These are phyloP conservation scores for Phalaenopsis aphrodite DNA, from an alignment of 106 monocot genomes.

Conservation along the genomic window DNA sequence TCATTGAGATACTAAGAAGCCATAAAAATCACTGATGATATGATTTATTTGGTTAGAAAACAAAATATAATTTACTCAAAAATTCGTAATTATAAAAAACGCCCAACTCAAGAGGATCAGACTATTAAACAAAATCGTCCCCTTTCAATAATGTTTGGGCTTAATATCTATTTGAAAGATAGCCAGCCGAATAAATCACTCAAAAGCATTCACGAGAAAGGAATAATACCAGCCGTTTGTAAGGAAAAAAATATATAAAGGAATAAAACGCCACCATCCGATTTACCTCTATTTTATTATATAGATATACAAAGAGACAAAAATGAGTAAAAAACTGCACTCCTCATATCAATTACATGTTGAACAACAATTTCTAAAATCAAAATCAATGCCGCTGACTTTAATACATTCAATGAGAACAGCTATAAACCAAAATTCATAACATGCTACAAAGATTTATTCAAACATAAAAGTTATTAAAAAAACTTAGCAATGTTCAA, in stretches of 20 bases:
- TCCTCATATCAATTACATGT: too few relatives aligned
- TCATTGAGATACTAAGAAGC: not conserved
- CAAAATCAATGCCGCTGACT: too few relatives aligned
- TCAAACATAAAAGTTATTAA: too few relatives aligned
- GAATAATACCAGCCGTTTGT: not conserved
- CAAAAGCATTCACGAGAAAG: not conserved
- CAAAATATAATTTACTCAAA: not conserved
- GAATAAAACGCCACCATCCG: not conserved
- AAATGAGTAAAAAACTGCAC: not conserved
- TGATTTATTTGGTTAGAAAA: not conserved
- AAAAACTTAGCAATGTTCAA: too few relatives aligned
- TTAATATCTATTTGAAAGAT: not conserved
- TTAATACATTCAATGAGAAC: too few relatives aligned
- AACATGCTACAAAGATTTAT: too few relatives aligned
- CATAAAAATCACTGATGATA: not conserved
- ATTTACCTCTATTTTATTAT: not conserved
- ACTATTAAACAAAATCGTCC: not conserved
- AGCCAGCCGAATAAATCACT: not conserved
- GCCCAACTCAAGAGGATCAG: not conserved
- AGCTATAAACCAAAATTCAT: too few relatives aligned
- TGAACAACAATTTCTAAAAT: too few relatives aligned
- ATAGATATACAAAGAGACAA: not conserved
- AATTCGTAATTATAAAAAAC: not conserved
- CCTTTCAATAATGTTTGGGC: not conserved
- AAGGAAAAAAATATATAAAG: not conserved